These are phyloP conservation scores for Mucor lusitanicus DNA, from an alignment of 371 early-diverging fungal genomes.

Conservation along the genomic window DNA sequence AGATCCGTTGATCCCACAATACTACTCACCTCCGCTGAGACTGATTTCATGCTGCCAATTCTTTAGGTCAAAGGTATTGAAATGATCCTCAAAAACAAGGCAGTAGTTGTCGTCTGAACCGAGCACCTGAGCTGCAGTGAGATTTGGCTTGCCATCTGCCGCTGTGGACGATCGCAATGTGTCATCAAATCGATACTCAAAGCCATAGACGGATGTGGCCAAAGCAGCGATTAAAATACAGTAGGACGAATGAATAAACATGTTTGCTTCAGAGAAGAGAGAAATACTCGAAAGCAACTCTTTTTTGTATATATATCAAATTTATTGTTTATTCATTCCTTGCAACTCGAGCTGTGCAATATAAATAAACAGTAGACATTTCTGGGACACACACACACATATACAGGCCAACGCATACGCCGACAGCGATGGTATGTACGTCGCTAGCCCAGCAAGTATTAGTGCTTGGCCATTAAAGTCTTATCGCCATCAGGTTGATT, in stretches of 20 bases:
- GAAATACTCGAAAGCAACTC: not conserved
- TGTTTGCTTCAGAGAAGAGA: not conserved
- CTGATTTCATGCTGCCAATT: conserved; percentile 64
- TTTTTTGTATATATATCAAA: not conserved
- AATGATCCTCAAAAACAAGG: conserved; percentile 64
- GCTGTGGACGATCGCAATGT: not conserved
- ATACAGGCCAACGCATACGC: too few species aligned
- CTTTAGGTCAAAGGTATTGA: conserved; percentile 57
- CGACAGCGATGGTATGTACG: too few species aligned
- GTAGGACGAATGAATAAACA: conserved; percentile 8
- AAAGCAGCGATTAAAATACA: not conserved
- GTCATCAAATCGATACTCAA: not conserved
- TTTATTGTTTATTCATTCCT: not conserved
- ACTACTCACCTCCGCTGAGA: conserved; percentile 47
- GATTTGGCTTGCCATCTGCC: not conserved
- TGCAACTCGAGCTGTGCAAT: not conserved
- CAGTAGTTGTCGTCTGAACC: conserved; percentile 29
- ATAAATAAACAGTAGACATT: not conserved
- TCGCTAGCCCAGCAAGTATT: too few species aligned
- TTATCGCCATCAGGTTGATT: too few species aligned
- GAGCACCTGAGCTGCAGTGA: not conserved
- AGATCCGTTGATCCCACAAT: not conserved
- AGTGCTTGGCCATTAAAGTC: too few species aligned
- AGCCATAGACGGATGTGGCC: not conserved
- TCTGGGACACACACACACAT: not conserved